Percentiles rank a stretch among this genome's conserved stretches.
phyloP scores from a whole-genome alignment of 257 asterid species.

The Solanum etuberosum region DNA sequence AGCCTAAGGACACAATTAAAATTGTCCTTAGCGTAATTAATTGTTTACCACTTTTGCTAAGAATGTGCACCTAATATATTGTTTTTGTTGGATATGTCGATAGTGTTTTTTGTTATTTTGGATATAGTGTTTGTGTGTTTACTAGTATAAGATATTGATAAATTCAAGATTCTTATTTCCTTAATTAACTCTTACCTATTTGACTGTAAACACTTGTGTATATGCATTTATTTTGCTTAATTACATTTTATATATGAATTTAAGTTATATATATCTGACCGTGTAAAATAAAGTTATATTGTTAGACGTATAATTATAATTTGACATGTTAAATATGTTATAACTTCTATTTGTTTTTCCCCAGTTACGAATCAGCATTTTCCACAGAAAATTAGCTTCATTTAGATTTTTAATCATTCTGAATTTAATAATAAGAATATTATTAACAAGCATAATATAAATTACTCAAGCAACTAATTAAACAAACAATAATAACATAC shows the following conservation, averaged over 20 bases:
- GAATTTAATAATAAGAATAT: not conserved
- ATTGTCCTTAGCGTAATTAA: not conserved
- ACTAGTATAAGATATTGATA: not conserved
- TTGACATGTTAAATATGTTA: not conserved
- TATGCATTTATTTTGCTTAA: not conserved
- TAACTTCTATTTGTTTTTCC: not conserved
- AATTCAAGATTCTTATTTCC: not conserved
- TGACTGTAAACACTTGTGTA: not conserved
- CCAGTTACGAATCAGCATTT: not conserved
- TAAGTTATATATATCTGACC: not conserved
- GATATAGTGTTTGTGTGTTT: not conserved
- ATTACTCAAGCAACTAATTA: not conserved
- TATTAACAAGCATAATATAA: not conserved
- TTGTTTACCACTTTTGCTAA: not conserved
- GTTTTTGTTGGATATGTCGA: not conserved
- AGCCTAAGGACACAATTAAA: not conserved
- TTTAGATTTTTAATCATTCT: not conserved
- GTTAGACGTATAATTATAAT: too few species aligned
- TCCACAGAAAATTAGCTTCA: not conserved
- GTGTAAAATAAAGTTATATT: not conserved
- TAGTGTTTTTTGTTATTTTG: not conserved
- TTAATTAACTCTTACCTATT: not conserved
- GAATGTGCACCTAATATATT: not conserved
- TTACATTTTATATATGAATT: not conserved
- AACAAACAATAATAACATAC: not conserved